Evolutionary conservation across 495 filamentous ascomycete genomes (phyloP).

Genomic region (Daldinia caldariorum): DNA sequence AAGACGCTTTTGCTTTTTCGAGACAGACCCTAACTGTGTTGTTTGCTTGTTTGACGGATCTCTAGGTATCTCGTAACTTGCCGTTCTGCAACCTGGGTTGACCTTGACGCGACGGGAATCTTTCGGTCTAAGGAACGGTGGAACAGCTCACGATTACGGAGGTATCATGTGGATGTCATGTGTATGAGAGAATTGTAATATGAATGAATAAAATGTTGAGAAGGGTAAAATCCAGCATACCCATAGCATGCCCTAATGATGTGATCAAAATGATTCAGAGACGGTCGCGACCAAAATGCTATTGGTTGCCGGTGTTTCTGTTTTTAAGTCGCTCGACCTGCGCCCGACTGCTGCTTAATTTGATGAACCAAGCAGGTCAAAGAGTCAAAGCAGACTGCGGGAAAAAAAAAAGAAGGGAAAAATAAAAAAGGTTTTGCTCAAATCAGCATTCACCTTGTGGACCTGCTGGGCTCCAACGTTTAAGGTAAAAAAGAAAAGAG

Average conservation of each 20-base stretch:
- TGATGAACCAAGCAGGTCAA: slow-evolving; percentile 11
- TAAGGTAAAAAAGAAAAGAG: slow-evolving; percentile 17
- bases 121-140: slow-evolving; percentile 18
- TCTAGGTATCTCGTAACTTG: not conserved
- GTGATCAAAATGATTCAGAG: slow-evolving; percentile 42
- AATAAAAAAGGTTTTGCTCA: not conserved
- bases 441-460: slow-evolving; percentile 29
- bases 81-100: slow-evolving; percentile 22
- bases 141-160: slow-evolving; percentile 37
- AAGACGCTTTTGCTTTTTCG: slow-evolving; percentile 27
- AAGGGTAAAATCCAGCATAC: slow-evolving; percentile 8
- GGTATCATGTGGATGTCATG: slow-evolving; percentile 15
- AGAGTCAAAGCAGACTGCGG: not conserved
- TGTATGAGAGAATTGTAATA: not conserved
- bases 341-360: slow-evolving; percentile 30
- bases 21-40: slow-evolving; percentile 17
- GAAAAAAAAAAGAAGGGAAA: not conserved
- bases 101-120: slow-evolving; percentile 16
- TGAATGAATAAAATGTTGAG: not conserved
- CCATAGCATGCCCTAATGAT: slow-evolving; percentile 38
- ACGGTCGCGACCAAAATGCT: slow-evolving; percentile 32
- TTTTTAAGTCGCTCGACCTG: slow-evolving; percentile 26
- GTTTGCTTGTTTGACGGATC: slow-evolving; percentile 24
- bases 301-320: slow-evolving; percentile 26
- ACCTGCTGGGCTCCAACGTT: slow-evolving; percentile 35